Conservation (phyloP, 805 yeast species). For the Sungouiella thailandica region DNA sequence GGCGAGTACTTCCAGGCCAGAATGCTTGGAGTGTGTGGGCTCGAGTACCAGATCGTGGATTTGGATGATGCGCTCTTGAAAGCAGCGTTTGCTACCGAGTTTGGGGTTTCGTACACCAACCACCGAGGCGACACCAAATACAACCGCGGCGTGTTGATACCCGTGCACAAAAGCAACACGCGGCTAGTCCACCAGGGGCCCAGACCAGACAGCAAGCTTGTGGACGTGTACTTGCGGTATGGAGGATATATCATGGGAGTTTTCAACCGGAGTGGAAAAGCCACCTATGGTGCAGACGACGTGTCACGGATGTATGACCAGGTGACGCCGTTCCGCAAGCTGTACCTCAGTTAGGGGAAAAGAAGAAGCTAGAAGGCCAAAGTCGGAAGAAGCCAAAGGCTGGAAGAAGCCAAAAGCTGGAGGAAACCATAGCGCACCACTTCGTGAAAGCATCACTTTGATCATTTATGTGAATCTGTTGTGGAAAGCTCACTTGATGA, state of each 20-base stretch:
- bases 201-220: no score
- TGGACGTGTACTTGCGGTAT: constrained; percentile 44
- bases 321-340: constrained; percentile 43
- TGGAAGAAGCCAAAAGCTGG: no score
- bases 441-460: no score
- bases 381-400: no score
- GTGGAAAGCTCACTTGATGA: no score
- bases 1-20: constrained; percentile 35
- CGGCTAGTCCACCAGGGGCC: constrained; percentile 40
- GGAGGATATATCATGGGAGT: constrained; percentile 51
- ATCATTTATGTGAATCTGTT: no score
- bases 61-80: constrained; percentile 38
- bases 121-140: constrained; percentile 26
- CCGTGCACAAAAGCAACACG: constrained; percentile 40
- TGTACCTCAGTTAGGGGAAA: constrained; percentile 3
- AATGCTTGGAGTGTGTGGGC: constrained; percentile 41
- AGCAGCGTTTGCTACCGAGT: constrained; percentile 45
- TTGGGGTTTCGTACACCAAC: constrained; percentile 43
- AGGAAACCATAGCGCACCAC: no score
- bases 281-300: constrained; percentile 26
- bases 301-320: constrained; percentile 44
- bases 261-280: constrained; percentile 28
- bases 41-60: constrained; percentile 15
- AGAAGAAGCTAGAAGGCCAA: no score
- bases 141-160: constrained; percentile 49